These are phyloP conservation scores for Mycosarcoma maydis DNA, from an alignment of 1,284 basidiomycete species.

Conservation along the genomic window DNA sequence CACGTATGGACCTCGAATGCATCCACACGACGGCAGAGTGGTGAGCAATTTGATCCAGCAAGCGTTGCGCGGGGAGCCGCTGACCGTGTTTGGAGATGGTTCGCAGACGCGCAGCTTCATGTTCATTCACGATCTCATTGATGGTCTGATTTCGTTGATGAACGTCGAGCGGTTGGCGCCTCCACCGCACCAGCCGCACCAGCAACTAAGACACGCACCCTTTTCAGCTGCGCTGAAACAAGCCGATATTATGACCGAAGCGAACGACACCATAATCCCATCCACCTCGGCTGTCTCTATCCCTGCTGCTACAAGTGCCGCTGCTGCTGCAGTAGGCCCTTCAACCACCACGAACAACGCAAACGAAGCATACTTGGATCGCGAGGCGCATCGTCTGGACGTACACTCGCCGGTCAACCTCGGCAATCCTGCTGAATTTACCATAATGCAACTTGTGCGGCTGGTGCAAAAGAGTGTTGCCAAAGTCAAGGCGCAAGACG, in stretches of 20 bases:
- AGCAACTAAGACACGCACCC: background rate
- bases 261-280: conserved; percentile 29
- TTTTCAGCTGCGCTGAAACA: conserved; percentile 64
- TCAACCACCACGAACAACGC: too few relatives aligned
- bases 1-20: conserved; percentile 73
- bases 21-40: conserved; percentile 92
- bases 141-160: conserved; percentile 67
- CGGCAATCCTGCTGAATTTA: conserved; percentile 92
- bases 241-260: conserved; percentile 31
- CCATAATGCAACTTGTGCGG: conserved; percentile 72
- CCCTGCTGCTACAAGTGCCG: conserved; percentile 2
- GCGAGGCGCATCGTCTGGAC: conserved; percentile 23
- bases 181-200: conserved; percentile 62
- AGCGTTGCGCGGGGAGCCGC: conserved; percentile 90
- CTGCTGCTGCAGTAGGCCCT: too few relatives aligned
- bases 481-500: conserved; percentile 27
- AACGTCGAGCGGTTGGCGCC: conserved; percentile 46
- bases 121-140: conserved; percentile 73
- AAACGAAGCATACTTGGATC: conserved; percentile 6
- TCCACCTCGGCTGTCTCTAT: conserved; percentile 14
- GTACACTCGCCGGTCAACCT: conserved; percentile 79
- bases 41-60: conserved; percentile 99
- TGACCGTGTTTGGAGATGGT: conserved; percentile 97
- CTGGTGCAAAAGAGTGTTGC: conserved; percentile 59
- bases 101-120: conserved; percentile 91